Percentiles rank a stretch among this genome's conserved stretches.
Evolutionary conservation across 2,329 filamentous ascomycete species (phyloP).

Genomic region (Thielaviopsis euricoi): DNA sequence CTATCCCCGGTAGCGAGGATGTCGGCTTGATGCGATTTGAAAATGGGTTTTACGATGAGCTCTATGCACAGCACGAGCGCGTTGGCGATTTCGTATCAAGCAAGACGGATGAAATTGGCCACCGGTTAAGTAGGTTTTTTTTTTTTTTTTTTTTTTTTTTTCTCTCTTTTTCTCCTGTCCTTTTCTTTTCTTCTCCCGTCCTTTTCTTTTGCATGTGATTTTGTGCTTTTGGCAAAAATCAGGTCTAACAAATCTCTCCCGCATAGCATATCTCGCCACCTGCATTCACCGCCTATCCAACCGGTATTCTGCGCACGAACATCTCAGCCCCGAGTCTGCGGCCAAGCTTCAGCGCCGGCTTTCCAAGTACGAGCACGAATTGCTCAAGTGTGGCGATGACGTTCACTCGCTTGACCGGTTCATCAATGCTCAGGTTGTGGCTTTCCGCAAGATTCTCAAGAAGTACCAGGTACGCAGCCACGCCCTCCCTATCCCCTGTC

Average conservation of each 20-base stretch:
- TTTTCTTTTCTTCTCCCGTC: no score
- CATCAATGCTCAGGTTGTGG: conserved; percentile 54
- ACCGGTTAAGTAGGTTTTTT: conserved; percentile 40
- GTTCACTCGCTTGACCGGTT: conserved; percentile 56
- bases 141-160: neutral
- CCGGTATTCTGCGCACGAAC: conserved; percentile 21
- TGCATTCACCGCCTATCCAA: conserved; percentile 31
- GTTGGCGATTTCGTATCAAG: conserved; percentile 64
- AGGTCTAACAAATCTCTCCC: conserved; percentile 14
- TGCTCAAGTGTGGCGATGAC: conserved; percentile 49
- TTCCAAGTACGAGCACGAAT: conserved; percentile 34
- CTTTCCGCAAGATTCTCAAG: conserved; percentile 69
- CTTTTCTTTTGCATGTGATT: neutral
- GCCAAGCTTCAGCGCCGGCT: conserved; percentile 33
- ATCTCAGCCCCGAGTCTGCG: conserved; percentile 13
- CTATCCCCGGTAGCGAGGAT: conserved; percentile 57
- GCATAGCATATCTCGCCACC: conserved; percentile 30
- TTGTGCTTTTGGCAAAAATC: neutral
- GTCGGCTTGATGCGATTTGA: conserved; percentile 46
- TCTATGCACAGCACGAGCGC: conserved; percentile 60
- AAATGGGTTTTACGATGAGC: conserved; percentile 50
- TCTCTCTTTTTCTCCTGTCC: no score
- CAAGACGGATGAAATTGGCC: conserved; percentile 62
- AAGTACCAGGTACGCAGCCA: conserved; percentile 50
- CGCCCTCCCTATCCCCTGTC: neutral